These are phyloP conservation scores for Metschnikowia santaceciliae DNA, from an alignment of 805 yeast genomes.

Conservation along the genomic window DNA sequence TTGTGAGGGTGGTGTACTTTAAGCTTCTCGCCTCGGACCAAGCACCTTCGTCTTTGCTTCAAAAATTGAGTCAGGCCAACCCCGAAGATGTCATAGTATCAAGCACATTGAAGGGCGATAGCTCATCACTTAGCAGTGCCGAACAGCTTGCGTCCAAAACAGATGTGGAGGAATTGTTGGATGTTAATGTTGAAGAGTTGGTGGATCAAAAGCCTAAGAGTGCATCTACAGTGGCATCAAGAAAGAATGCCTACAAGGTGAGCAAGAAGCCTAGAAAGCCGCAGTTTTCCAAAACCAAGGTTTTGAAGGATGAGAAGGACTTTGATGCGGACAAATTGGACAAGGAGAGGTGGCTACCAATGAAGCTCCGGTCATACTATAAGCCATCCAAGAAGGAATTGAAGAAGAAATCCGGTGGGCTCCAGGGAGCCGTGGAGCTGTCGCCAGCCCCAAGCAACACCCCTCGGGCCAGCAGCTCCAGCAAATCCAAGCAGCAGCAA, in stretches of 20 bases:
- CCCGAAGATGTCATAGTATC: conserved; percentile 24
- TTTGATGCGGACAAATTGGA: conserved; percentile 27
- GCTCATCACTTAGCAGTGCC: conserved; percentile 19
- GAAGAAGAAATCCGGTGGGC: conserved; percentile 17
- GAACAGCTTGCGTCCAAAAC: conserved; percentile 17
- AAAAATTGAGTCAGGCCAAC: conserved; percentile 18
- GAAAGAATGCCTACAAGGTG: conserved; percentile 14
- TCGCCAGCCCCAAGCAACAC: conserved; percentile 25
- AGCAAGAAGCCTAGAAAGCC: conserved; percentile 23
- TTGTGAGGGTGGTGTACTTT: conserved; percentile 29
- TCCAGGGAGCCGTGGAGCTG: conserved; percentile 19
- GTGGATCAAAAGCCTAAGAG: conserved; percentile 1
- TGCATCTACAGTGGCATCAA: conserved; percentile 1
- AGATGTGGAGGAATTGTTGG: conserved; percentile 30
- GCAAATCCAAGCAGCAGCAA: conserved; percentile 19
- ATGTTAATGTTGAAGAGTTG: conserved; percentile 26
- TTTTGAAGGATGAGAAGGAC: conserved; percentile 10
- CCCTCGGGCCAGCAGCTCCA: conserved; percentile 7
- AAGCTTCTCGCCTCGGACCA: conserved; percentile 21
- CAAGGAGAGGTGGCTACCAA: conserved; percentile 85
- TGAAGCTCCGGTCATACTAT: conserved; percentile 79
- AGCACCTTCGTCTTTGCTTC: conserved; percentile 19
- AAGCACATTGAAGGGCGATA: conserved; percentile 18
- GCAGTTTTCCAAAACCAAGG: conserved; percentile 15
- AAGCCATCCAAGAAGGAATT: conserved; percentile 51